Conservation (phyloP, 306 rosid species). For the Hippophae gyantsensis region DNA sequence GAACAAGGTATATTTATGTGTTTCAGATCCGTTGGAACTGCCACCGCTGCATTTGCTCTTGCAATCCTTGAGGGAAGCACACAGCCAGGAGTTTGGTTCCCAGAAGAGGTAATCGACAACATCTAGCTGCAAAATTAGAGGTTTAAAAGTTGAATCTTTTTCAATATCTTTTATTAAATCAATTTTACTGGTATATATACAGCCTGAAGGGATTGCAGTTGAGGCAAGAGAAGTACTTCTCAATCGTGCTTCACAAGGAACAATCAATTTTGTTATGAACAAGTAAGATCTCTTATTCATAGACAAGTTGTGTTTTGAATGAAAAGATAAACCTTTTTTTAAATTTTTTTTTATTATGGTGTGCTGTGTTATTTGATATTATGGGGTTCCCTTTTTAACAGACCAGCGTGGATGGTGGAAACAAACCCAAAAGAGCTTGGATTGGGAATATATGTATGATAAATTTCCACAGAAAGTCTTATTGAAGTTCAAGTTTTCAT, state of each 20-base stretch:
- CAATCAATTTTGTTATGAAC: conserved; percentile 71
- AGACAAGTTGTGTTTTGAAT: not conserved
- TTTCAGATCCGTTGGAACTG: conserved; percentile 65
- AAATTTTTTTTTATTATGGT: not conserved
- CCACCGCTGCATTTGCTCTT: conserved; percentile 79
- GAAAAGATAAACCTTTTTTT: not conserved
- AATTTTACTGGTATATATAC: not conserved
- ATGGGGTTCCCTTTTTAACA: conserved; percentile 14
- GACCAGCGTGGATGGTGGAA: conserved; percentile 92
- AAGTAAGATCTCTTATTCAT: conserved; percentile 33
- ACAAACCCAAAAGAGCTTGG: conserved; percentile 81
- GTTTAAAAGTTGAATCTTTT: conserved; percentile 13
- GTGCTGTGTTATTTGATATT: not conserved
- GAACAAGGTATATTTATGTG: conserved; percentile 5
- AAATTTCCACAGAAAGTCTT: not conserved
- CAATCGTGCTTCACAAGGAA: conserved; percentile 73
- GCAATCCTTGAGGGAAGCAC: conserved; percentile 90
- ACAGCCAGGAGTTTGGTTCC: conserved; percentile 94
- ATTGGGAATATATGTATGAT: conserved; percentile 70
- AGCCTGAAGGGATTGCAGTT: conserved; percentile 76
- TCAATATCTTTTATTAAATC: conserved; percentile 5
- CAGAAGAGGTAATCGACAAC: conserved; percentile 64
- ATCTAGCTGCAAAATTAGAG: conserved; percentile 2
- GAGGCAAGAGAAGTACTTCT: conserved; percentile 90
- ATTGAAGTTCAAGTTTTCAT: no score